Base-by-base conservation (phyloP, 1,284 basidiomycete genomes). In the Fomes fomentarius region DNA sequence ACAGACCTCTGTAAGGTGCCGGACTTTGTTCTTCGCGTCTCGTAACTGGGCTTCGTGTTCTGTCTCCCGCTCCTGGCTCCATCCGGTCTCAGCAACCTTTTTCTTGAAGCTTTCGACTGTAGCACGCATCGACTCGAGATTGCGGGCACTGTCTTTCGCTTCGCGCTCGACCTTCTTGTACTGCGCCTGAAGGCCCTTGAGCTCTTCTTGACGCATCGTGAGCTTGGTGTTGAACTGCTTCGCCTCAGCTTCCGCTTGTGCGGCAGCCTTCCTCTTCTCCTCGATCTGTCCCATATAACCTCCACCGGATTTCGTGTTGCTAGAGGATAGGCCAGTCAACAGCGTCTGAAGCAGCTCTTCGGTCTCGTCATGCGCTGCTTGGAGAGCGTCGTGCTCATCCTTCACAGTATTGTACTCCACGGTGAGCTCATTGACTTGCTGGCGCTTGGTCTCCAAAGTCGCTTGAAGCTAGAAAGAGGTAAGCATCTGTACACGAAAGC, bases 261-360 rank as follows among this genome's bases (percentile, higher is more conserved):
- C 85, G 1, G 91, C 76, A 9, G 86, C 83, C 1, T 84, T 84
- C 60, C 87, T 86, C 0, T 95, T 93, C n/a, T 93, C 89, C 2
- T 95, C 93, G 24, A 99, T 83, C 69, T 98, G 95, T 25, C 96
- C 97, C 84, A 98, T 90, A 72, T 98, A 99, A 0, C 96, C 96
- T 10, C 96, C 95, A 9, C 94, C 90, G 4, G 85, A 82, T 35
- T 79, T 80, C 34, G 80, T 82, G 7, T 91, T 65, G 40, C 61
- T 64, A 8, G 82, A 80, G 0, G 94, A 89, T 17, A 99, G 84
- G 43, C 97, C 97, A 0, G 96, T 99, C 38, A 96, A 81, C 10
- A 99, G 83, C 0, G 93, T 95, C 71, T 98, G 96, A 0, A 99
- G 81, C n/a, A 99, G 87, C 67, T 96, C 94, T 70, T 99, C 96